A percentile compares a stretch with the other conserved stretches of the same genome.
Conservation (phyloP, 768 basidiomycete species). For the Pilatotrama ljubarskyi region DNA sequence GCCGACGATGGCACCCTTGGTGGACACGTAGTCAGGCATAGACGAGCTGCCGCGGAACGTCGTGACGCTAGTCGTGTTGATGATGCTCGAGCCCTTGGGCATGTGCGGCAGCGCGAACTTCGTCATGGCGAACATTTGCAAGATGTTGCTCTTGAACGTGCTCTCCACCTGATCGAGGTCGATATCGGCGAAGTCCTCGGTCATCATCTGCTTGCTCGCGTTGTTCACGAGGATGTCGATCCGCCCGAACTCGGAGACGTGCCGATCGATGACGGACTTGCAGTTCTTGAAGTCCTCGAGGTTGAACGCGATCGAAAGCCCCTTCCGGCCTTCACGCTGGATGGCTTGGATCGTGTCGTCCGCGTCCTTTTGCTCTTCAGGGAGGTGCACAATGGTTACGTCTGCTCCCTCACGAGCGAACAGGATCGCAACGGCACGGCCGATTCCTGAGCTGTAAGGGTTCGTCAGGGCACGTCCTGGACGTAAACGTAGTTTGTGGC, state of each 20-base stretch:
- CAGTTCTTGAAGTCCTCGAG: constrained; percentile 45
- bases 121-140: constrained; percentile 58
- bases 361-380: constrained; percentile 56
- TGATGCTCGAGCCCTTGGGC: constrained; percentile 56
- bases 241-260: constrained; percentile 45
- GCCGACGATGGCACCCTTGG: constrained; percentile 60
- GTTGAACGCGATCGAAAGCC: constrained; percentile 41
- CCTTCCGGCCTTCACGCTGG: constrained; percentile 41
- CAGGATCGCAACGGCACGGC: constrained; percentile 49
- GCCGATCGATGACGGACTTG: constrained; percentile 42
- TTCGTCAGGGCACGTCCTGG: background rate
- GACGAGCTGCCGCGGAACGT: constrained; percentile 42
- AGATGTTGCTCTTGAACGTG: constrained; percentile 58
- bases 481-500: background rate
- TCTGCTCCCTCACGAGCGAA: constrained; percentile 57
- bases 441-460: constrained; percentile 44
- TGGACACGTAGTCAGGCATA: constrained; percentile 52
- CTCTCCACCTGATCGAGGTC: constrained; percentile 53
- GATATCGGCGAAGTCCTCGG: constrained; percentile 46
- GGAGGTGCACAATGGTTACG: constrained; percentile 54
- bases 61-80: constrained; percentile 63
- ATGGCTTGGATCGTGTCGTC: constrained; percentile 48
- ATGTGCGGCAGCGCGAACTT: constrained; percentile 59
- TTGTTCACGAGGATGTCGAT: constrained; percentile 64
- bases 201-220: constrained; percentile 50